Base-by-base conservation (phyloP, 2,329 filamentous ascomycete species). In the Aspergillus costaricaensis region DNA sequence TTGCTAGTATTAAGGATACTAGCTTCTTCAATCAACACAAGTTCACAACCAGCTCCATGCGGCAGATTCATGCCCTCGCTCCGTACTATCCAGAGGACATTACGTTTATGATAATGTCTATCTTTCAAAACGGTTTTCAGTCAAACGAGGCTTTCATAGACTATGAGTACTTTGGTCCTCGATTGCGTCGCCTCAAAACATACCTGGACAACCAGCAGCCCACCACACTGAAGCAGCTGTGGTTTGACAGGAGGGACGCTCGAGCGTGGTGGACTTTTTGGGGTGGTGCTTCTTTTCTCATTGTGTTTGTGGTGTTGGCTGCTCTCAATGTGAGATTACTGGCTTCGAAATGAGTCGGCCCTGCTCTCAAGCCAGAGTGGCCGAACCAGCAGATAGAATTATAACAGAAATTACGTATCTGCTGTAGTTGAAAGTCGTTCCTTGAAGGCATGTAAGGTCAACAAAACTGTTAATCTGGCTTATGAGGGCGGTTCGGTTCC, bases 21-120 rank as follows among this genome's bases (percentile, higher is more conserved):
- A 8, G 21, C 51, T 12, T 38, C 36, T 43, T 30, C 8, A 25
- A 54, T 15, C 51, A 54, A 27, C 15, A 43, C 5, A 54, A 54
- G 21, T 6, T 30, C 21, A 54, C 51, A 6, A 7, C 21, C 12
- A 43, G 21, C 3, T 17, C 51, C 19, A 54, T 54, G 51, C 38
- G 38, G n/a, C 36, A 54, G 14, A 54, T 54, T 1, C 51, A 41
- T 5, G n/a, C 19, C 8, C 8, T n/a, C 10, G 36, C 15, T 8
- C 51, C 51, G 7, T 43, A 30, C 27, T 43, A 43, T 14, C 51
- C 51, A 3, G 51, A 54, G n/a, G 51, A 54, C 15, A 54, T 54
- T 4, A 19, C 2, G n/a, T 54, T 54, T 32, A 54, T 54, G 23
- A 43, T 54, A 10, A 39, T 6, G 15, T 27, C 38, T 4, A 41